Conservation (phyloP, 2,329 filamentous ascomycete species). For the Hypoxylon sp. region DNA sequence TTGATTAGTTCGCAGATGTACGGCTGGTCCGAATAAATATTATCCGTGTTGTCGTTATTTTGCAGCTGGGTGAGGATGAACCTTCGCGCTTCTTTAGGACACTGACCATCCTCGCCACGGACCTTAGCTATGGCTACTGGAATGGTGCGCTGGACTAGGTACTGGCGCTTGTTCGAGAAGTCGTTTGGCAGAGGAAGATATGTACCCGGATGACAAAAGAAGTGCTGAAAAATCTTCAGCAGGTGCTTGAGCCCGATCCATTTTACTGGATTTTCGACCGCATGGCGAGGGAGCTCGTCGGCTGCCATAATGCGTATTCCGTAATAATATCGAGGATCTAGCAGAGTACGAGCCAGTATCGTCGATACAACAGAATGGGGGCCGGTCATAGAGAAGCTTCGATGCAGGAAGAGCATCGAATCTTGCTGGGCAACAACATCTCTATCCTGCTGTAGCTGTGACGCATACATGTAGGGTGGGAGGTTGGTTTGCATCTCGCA, state of each 20-base stretch:
- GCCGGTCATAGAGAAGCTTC: constrained; percentile 62
- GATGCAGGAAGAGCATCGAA: constrained; percentile 80
- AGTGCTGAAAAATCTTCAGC: constrained; percentile 85
- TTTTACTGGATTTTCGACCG: constrained; percentile 73
- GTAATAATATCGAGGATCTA: constrained; percentile 94
- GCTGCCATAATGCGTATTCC: constrained; percentile 91
- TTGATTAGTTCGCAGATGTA: constrained; percentile 87
- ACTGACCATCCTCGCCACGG: constrained; percentile 80
- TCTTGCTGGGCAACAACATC: constrained; percentile 92
- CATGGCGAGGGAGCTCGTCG: constrained; percentile 81
- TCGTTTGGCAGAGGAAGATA: constrained; percentile 90
- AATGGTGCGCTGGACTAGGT: constrained; percentile 87
- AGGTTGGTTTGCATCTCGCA: constrained; percentile 85
- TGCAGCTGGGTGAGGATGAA: constrained; percentile 92
- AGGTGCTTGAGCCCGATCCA: constrained; percentile 89
- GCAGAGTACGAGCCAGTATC: constrained; percentile 88
- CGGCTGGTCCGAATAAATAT: constrained; percentile 88
- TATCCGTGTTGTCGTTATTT: constrained; percentile 95
- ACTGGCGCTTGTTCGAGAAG: constrained; percentile 88
- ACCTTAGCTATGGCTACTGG: constrained; percentile 84
- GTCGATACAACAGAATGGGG: constrained; percentile 88
- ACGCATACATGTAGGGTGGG: constrained; percentile 97
- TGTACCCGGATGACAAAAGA: constrained; percentile 86
- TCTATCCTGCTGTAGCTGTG: constrained; percentile 95
- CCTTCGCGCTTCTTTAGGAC: constrained; percentile 81